Evolutionary conservation across 2,329 filamentous ascomycete genomes (phyloP), one percentile per base, ranked within the genome.

Genomic region (Colletotrichum tanaceti): DNA sequence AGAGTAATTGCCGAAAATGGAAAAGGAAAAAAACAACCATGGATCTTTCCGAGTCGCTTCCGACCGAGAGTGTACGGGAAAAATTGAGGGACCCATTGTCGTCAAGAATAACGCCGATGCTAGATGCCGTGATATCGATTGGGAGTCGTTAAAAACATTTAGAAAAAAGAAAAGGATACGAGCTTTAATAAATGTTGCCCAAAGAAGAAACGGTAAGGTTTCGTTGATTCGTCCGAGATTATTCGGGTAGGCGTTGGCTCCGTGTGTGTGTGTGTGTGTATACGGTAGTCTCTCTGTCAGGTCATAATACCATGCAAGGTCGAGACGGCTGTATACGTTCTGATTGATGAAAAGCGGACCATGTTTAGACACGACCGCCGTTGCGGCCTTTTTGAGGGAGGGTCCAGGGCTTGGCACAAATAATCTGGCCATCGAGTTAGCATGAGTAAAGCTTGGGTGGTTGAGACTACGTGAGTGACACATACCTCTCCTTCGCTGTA

Each of bases 401-500:
- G 58, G 90, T 90, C 90, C 90, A 93, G 18, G 90, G 90, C 74
- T 88, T 87, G 53, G 87, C 83, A 77, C 90, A 92, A 63, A 92
- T 87, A 65, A 90, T 86, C 89, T 91, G 64, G 18, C 35, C 2
- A 5, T 41, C 5, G 44, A 68, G 57, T 74, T 66, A 75, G 65
- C 52, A 60, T 64, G 65, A 72, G 71, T 35, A 35, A 7, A 2
- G 6, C 10, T 18, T 11, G 7, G 5, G 41, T 5, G 38, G 35
- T 38, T 32, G 10, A 5, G 7, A 43, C 4, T 16, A 11, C 41
- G 11, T 18, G 41, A 20, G 28, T 41, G 10, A 7, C 39, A 49
- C 35, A 35, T 81, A 97, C 94, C 90, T 99, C 96, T 80, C 96
- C 96, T 80, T 99, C 95, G 75, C 91, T 96, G 76, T 97, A 98